A percentile compares a stretch with the other conserved stretches of the same genome.
Evolutionary conservation across 169 alveolate genomes (phyloP).

Genomic region (Toxoplasma gondii): DNA sequence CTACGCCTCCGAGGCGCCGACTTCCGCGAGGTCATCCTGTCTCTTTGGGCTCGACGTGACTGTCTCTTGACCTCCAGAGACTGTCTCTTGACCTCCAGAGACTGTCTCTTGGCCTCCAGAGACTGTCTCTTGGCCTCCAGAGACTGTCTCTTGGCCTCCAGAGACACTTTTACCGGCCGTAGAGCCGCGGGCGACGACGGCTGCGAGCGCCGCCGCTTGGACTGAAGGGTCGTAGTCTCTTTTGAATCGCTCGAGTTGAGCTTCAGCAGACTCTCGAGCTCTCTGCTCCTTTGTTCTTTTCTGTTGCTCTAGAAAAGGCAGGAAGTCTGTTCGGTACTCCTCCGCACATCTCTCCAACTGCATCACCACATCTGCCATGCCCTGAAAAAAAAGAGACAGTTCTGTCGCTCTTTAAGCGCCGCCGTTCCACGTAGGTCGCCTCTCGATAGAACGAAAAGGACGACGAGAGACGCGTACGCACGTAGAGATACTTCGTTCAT

Average conservation of each 20-base stretch:
- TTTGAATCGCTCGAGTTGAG: not conserved
- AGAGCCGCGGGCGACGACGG: not conserved
- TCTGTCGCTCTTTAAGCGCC: not conserved
- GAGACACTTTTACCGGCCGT: not conserved
- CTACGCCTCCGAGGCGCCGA: too few relatives aligned
- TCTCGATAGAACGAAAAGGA: not conserved
- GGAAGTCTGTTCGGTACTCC: conserved; percentile 4
- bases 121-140: not conserved
- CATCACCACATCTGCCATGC: not conserved
- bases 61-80: too few relatives aligned
- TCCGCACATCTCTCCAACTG: conserved; percentile 5
- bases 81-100: too few relatives aligned
- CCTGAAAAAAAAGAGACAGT: conserved; percentile 18
- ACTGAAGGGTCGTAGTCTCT: not conserved
- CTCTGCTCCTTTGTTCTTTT: not conserved
- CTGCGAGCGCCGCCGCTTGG: not conserved
- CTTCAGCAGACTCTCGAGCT: not conserved
- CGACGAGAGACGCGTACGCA: not conserved
- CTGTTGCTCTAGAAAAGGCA: conserved; percentile 8
- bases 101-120: not conserved
- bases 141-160: not conserved
- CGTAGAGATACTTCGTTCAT: not conserved
- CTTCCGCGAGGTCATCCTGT: too few relatives aligned
- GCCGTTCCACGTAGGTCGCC: not conserved
- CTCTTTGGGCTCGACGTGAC: too few relatives aligned